Base-by-base conservation (phyloP, 495 filamentous ascomycete species). In the Podospora bellae-mahoneyi region DNA sequence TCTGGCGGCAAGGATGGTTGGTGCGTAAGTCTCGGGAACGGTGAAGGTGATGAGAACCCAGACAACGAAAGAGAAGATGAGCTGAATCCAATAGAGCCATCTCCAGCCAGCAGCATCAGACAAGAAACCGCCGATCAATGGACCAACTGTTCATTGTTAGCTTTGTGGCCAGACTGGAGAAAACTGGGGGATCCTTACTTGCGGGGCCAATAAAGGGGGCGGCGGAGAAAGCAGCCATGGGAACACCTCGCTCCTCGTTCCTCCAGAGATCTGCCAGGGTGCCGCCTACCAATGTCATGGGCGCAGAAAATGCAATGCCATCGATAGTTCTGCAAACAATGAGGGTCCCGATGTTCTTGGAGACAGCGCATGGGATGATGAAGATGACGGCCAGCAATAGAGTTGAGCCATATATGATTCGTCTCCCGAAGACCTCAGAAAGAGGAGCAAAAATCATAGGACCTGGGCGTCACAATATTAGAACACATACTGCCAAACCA, bases 41-140 rank as follows among this genome's bases (percentile, higher is more conserved):
- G 90, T 93, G 78, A 94, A 91, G 18, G 87, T 89, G 75, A 94
- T 90, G 62, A 91, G 68, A 26, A 88, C 68, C 84, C 88, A 93
- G 60, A 88, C 83, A 60, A 88, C 76, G 55, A 84, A 86, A 60
- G 88, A 73, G 39, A 92, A 68, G 69, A 94, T 94, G 19, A 93
- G 78, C 65, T 92, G 90, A 66, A 94, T 82, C 91, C 91, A 94
- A 81, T 93, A 94, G 2, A 94, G 82, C 92, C 92, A 96, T 66
- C 90, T 81, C 92, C 92, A 96, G 63, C 89, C 90, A 0, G 80
- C 79, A 3, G 84, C 84, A 70, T 92, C 88, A 15, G 83, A 82
- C 5, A 95, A 78, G 76, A 88, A 93, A 56, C 92, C 92, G 76
- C 92, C 92, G 27, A 88, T 83, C 6, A 96, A 84, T 10, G 91